phyloP scores from a whole-genome alignment of 106 monocot genomes.

The Dioscorea dumetorum region DNA sequence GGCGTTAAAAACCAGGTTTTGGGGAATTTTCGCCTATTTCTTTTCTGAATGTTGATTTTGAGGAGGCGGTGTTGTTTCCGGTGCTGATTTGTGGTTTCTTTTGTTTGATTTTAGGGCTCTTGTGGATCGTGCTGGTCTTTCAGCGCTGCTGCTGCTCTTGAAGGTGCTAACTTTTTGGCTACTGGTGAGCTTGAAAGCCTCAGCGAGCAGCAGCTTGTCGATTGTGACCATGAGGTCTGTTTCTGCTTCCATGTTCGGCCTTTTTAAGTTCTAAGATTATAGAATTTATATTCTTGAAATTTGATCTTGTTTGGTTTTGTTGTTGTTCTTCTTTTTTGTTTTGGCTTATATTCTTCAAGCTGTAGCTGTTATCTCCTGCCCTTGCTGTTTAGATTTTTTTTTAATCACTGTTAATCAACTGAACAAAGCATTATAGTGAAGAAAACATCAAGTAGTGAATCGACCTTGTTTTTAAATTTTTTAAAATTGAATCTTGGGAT shows the following conservation, averaged over 20 bases:
- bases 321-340: too few relatives aligned
- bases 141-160: conserved; percentile 77
- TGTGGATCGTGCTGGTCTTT: conserved; percentile 99
- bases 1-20: conserved; percentile 78
- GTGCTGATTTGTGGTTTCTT: neutral
- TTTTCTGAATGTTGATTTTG: neutral
- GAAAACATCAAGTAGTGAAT: too few relatives aligned
- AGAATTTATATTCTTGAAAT: too few relatives aligned
- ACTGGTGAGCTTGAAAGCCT: conserved; percentile 73
- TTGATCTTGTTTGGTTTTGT: too few relatives aligned
- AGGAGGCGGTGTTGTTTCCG: neutral
- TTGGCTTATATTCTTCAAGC: too few relatives aligned
- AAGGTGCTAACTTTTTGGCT: conserved; percentile 81
- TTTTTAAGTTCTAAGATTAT: too few relatives aligned
- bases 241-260: neutral
- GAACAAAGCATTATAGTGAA: too few relatives aligned
- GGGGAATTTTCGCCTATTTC: neutral
- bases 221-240: conserved; percentile 78
- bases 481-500: too few relatives aligned
- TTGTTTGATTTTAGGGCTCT: conserved; percentile 44
- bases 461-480: too few relatives aligned
- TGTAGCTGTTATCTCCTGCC: too few relatives aligned
- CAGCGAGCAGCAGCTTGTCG: conserved; percentile 92
- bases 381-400: too few relatives aligned
- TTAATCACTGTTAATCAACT: too few relatives aligned